phyloP scores from a whole-genome alignment of 2,329 filamentous ascomycete genomes.

The Fusarium palustre region DNA sequence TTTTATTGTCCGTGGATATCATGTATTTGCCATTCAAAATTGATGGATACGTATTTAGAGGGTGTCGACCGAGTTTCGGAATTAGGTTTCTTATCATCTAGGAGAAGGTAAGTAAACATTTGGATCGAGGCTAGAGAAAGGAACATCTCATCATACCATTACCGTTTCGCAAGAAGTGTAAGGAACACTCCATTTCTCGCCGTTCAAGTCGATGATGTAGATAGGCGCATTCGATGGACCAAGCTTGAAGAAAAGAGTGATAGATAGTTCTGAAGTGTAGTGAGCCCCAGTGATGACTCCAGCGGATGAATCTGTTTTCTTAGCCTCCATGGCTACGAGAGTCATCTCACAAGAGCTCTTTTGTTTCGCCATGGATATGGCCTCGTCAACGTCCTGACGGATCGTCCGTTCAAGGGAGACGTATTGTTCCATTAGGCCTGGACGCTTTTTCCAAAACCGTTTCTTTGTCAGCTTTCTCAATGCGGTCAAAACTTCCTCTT shows the following conservation, averaged over 20 bases:
- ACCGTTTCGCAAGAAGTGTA: neutral
- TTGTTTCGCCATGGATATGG: neutral
- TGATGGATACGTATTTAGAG: fast-evolving
- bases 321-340: neutral
- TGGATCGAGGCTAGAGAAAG: fast-evolving
- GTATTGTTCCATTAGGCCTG: neutral
- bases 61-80: too few relatives aligned
- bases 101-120: fast-evolving
- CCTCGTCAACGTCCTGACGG: neutral
- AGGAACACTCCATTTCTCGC: fast-evolving
- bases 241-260: neutral
- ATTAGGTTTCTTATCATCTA: neutral
- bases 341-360: neutral
- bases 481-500: fast-evolving
- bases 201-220: fast-evolving
- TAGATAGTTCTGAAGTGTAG: neutral
- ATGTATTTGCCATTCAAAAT: neutral
- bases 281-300: fast-evolving
- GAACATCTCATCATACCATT: neutral
- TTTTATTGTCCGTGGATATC: neutral
- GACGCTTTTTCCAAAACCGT: neutral
- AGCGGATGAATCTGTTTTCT: fast-evolving
- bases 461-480: neutral
- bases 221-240: neutral
- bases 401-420: neutral